phyloP scores from a whole-genome alignment of 2,329 filamentous ascomycete genomes.

The Scortechinia acanthostroma region DNA sequence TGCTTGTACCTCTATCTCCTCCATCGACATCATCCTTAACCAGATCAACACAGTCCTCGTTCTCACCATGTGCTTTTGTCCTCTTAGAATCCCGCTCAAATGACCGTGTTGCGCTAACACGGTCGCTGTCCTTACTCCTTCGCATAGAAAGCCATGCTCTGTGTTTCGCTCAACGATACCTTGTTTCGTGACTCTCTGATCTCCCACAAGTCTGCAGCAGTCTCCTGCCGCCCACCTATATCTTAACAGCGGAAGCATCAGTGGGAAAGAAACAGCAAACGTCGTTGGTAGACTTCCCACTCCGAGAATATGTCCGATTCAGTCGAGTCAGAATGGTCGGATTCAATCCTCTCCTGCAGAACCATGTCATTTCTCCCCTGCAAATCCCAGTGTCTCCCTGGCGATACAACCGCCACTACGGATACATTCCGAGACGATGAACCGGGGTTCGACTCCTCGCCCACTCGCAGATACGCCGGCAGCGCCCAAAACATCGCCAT shows the following conservation, averaged over 20 bases:
- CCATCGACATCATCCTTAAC: no score
- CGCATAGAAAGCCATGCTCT: not conserved
- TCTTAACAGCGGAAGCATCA: no score
- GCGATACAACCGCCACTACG: not conserved
- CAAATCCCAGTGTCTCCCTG: not conserved
- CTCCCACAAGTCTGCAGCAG: not conserved
- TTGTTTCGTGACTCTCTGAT: not conserved
- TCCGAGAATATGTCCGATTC: not conserved
- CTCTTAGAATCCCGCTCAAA: no score
- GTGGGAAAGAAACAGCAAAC: no score
- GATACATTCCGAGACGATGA: not conserved
- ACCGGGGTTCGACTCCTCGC: not conserved
- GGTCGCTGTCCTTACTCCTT: no score
- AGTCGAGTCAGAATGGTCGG: not conserved
- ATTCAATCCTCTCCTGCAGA: not conserved
- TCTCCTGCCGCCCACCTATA: not conserved
- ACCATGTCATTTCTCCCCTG: not conserved
- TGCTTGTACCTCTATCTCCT: no score
- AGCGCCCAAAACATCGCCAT: conserved; percentile 49
- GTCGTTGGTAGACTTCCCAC: no score
- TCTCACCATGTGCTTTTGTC: no score
- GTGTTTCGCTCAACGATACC: not conserved
- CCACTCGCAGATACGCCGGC: conserved; percentile 17
- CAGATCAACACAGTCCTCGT: no score
- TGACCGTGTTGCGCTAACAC: no score